These are phyloP conservation scores for Tanacetum coccineum DNA, from an alignment of 129 eudicot species.

Conservation along the genomic window DNA sequence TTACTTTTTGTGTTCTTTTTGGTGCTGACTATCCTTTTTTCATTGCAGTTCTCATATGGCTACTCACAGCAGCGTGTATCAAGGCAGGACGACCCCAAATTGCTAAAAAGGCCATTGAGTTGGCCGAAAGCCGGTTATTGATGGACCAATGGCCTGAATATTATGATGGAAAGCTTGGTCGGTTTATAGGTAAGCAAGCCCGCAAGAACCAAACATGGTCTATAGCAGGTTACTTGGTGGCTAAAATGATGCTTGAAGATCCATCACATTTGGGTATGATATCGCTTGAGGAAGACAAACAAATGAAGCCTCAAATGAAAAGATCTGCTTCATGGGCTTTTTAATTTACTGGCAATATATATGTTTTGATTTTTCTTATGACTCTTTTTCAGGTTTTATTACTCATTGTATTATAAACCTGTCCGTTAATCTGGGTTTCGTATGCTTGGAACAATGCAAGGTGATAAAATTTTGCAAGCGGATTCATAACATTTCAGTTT, in stretches of 20 bases:
- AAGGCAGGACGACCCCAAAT: constrained; percentile 89
- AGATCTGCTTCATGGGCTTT: constrained; percentile 87
- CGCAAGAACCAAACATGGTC: constrained; percentile 97
- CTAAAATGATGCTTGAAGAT: constrained; percentile 95
- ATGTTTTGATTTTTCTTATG: no score
- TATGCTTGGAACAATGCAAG: constrained; percentile 20
- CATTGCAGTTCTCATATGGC: constrained; percentile 76
- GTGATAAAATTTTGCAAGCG: constrained; percentile 31
- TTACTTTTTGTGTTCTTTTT: not conserved
- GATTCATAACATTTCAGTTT: constrained; percentile 20
- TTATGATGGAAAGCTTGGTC: constrained; percentile 82
- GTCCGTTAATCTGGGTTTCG: constrained; percentile 12
- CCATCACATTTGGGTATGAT: constrained; percentile 97
- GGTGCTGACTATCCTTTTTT: not conserved
- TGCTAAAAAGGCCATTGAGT: constrained; percentile 75
- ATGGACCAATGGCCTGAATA: constrained; percentile 93
- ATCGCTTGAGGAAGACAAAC: constrained; percentile 90
- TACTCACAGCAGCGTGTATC: constrained; percentile 82
- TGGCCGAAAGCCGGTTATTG: constrained; percentile 64
- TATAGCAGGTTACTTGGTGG: constrained; percentile 89
- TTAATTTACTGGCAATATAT: constrained; percentile 34
- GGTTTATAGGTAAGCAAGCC: constrained; percentile 83
- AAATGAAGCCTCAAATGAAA: constrained; percentile 76
- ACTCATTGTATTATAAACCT: constrained; percentile 7
- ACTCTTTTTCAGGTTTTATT: constrained; percentile 5